A percentile compares a stretch with the other conserved stretches of the same genome.
Evolutionary conservation across 129 eudicot species (phyloP).

Genomic region (Helianthus annuus): DNA sequence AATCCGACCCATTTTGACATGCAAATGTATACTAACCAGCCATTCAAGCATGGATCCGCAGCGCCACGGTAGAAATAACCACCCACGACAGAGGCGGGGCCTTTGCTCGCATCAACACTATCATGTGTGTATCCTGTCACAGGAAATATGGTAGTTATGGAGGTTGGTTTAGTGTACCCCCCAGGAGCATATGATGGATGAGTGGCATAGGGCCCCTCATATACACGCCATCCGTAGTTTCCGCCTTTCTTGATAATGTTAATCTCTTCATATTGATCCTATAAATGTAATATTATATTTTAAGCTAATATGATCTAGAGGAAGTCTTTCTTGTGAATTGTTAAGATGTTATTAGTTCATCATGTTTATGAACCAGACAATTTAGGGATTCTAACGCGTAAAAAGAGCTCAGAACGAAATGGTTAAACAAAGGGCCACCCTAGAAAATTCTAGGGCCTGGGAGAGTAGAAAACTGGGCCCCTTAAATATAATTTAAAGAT

Average conservation of each 20-base stretch:
- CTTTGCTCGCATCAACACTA: slow-evolving; percentile 46
- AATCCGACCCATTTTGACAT: background rate
- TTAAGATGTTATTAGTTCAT: too few relatives aligned
- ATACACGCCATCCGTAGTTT: slow-evolving; percentile 85
- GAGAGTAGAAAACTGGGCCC: too few relatives aligned
- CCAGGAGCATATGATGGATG: slow-evolving; percentile 51
- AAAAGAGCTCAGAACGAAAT: too few relatives aligned
- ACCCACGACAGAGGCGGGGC: slow-evolving; percentile 80
- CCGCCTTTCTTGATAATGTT: slow-evolving; percentile 63
- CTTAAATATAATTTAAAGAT: too few relatives aligned
- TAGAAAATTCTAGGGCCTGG: too few relatives aligned
- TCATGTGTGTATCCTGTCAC: slow-evolving; percentile 76
- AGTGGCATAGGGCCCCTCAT: slow-evolving; percentile 63
- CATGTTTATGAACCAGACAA: background rate
- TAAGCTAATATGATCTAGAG: background rate
- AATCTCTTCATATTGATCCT: slow-evolving; percentile 87
- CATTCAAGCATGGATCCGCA: slow-evolving; percentile 77
- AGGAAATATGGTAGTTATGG: slow-evolving; percentile 66
- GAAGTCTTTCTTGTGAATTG: background rate
- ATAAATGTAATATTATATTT: background rate
- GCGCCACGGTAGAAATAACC: slow-evolving; percentile 65
- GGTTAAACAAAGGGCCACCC: too few relatives aligned
- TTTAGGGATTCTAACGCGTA: background rate
- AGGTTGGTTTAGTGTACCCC: slow-evolving; percentile 52
- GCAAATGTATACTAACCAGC: slow-evolving; percentile 52